A percentile compares a stretch with the other conserved stretches of the same genome.
phyloP scores from a whole-genome alignment of 495 filamentous ascomycete species.

The Tuber brumale region DNA sequence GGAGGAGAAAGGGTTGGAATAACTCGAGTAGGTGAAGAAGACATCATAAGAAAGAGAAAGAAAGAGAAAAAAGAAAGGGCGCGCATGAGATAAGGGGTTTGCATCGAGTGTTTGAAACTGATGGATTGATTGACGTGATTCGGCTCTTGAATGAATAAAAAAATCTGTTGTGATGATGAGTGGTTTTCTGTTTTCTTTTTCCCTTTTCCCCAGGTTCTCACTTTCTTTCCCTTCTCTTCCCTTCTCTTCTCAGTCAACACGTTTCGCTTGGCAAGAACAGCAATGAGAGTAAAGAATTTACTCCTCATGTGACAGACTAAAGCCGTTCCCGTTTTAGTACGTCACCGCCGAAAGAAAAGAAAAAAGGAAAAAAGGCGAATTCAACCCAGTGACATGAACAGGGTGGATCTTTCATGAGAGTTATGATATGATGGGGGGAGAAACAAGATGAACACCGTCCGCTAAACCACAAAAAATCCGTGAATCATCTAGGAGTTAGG shows the following conservation, averaged over 20 bases:
- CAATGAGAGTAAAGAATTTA: background rate
- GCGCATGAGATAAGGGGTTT: background rate
- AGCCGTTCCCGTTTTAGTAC: background rate
- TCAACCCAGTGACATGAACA: background rate
- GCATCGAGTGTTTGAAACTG: background rate
- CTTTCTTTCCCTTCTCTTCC: background rate
- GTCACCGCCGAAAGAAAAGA: too few relatives aligned
- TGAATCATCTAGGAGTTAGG: too few relatives aligned
- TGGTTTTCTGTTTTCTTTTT: background rate
- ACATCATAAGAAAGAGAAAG: background rate
- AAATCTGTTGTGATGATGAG: background rate
- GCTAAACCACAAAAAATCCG: background rate
- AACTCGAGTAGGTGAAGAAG: too few relatives aligned
- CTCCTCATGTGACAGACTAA: background rate
- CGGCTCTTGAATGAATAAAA: background rate
- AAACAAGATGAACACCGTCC: background rate
- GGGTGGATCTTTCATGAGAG: background rate
- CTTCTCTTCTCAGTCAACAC: background rate
- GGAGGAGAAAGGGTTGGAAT: background rate
- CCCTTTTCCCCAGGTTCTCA: background rate
- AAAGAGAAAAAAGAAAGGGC: background rate
- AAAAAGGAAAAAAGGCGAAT: background rate
- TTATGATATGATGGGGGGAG: background rate
- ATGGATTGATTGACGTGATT: background rate
- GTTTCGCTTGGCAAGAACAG: background rate